These are phyloP conservation scores for Ceratocystis papillata DNA, from an alignment of 2,329 filamentous ascomycete species.

Conservation along the genomic window DNA sequence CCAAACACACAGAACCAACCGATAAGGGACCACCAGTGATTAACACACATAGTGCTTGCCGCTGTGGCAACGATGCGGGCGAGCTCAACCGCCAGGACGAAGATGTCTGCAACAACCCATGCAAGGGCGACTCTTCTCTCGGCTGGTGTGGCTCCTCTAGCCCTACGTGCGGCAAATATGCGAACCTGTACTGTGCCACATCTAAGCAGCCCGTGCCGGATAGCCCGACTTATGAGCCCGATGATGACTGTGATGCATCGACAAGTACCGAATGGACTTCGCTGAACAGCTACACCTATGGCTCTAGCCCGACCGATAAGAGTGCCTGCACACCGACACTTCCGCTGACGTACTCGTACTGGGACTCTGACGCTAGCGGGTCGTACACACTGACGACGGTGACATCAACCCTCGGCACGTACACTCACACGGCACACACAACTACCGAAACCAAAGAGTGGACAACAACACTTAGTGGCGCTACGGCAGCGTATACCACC, in stretches of 20 bases:
- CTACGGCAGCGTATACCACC: slow-evolving; percentile 20
- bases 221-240: not conserved
- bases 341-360: slow-evolving; percentile 11
- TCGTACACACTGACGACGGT: slow-evolving; percentile 20
- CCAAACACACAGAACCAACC: no score
- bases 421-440: slow-evolving; percentile 17
- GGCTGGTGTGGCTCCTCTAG: slow-evolving; percentile 23
- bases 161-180: slow-evolving; percentile 19
- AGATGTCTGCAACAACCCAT: slow-evolving; percentile 24
- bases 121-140: slow-evolving; percentile 21
- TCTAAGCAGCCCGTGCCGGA: slow-evolving; percentile 10
- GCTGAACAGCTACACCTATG: slow-evolving; percentile 18
- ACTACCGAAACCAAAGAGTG: slow-evolving; percentile 14
- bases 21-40: not conserved
- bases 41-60: slow-evolving; percentile 21
- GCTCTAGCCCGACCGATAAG: not conserved
- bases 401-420: slow-evolving; percentile 21
- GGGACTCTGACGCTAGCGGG: not conserved
- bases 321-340: not conserved
- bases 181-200: slow-evolving; percentile 23
- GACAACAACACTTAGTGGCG: slow-evolving; percentile 23
- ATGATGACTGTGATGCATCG: not conserved
- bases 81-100: slow-evolving; percentile 23
- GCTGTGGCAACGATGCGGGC: slow-evolving; percentile 23
- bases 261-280: not conserved